Evolutionary conservation across 2,329 filamentous ascomycete species (phyloP), one percentile per base, ranked within the genome.

Genomic region (Lachnellula hyalina): DNA sequence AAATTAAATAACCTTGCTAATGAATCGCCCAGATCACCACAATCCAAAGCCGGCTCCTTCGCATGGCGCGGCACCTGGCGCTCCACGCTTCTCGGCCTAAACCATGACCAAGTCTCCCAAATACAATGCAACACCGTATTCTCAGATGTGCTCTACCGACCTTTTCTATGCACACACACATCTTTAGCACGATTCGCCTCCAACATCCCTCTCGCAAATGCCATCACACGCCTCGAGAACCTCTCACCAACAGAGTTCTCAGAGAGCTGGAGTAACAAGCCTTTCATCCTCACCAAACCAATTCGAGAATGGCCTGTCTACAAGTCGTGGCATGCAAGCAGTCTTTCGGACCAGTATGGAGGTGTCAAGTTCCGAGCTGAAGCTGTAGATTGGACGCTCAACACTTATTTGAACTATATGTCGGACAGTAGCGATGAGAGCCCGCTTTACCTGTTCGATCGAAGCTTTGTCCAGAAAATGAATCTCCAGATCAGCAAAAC

Each of bases 371-470:
- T 97, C 71, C 84, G 90, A 41, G 93, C 93, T 9, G 94, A 97
- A 76, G 88, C 91, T 0, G 92, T 97, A 5, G 90, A 96, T 72
- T 97, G 93, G 93, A 83, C 85, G 0, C 81, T 96, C 59, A 76
- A 78, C n/a, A 88, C 82, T 0, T 97, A 97, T 70, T 76, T 85
- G 59, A 76, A 83, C 45, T 99, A 97, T 71, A 90, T 96, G 86
- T 75, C 77, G 42, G 80, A 87, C 67, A 93, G 82, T 67, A 74
- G 74, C 17, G 93, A 97, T 61, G 94, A 97, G 72, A 93, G 88
- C 58, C 93, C 93, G 0, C 73, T 97, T 1, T 97, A 97, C 68
- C 81, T 97, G 34, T 97, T 97, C 69, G 94, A 97, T 70, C 83
- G 87, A 54, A 81, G 78, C 21, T 97, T 97, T 67, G 90, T 85